Base-by-base conservation (phyloP, 108 stramenopile species). In the Cyclotella distinguenda region DNA sequence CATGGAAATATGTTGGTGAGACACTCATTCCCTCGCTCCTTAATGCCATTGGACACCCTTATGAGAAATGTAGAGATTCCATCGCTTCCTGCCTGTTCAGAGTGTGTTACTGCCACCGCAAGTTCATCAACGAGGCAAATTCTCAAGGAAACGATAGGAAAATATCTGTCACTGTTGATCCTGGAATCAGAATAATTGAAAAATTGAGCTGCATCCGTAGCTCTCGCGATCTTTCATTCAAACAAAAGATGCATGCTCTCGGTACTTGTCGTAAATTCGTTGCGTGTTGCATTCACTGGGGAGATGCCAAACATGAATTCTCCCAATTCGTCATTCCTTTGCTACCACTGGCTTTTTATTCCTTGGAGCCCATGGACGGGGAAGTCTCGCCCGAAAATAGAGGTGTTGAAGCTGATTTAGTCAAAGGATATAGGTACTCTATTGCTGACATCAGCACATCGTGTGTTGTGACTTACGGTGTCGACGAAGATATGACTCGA, bases 31-130 rank as follows among this genome's bases (percentile, higher is more conserved):
- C 87, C 7, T 75, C 68, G 16, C 63, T 93, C n/a, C 76, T 82
- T 12, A 84, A 77, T 25, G 87, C 91, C 13, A 67, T 93, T 25
- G 86, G 84, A 7, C 94, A 95, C 77, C 94, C 94, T 5, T 95
- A 90, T 61, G 87, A 95, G 34, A 87, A 79, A 47, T 95, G 94
- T 54, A 65, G 94, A 59, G 90, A 90, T 47, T 88, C 91, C 47
- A 89, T 95, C 44, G 84, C 93, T 12, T 83, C 83, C 11, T 82
- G 81, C 13, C 64, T 94, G 21, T 93, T 94, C 56, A 52, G 89
- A 27, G 86, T 94, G 46, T 90, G 86, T 62, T 81, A 81, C 61
- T 89, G 93, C 52, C 80, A 90, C 35, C 66, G 81, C 1, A 89
- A 88, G 64, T 81, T 78, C 63, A 49, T 77, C 49, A 53, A 65